Base-by-base conservation (phyloP, 306 rosid species). In the Adenanthera pavonina region DNA sequence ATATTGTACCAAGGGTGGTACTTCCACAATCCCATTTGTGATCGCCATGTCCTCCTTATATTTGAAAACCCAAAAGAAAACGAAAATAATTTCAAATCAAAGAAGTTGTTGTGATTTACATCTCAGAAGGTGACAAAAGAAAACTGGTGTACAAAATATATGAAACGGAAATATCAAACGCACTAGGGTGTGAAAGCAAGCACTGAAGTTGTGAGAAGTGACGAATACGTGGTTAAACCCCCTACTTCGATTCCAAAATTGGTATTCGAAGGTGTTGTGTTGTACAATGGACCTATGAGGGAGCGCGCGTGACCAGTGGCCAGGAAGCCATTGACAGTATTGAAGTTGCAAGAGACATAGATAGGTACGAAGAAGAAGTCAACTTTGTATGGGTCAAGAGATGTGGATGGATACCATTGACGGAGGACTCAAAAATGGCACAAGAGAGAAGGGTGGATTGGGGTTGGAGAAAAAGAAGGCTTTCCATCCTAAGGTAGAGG, bases 301-400 rank as follows among this genome's bases (percentile, higher is more conserved):
- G 87, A 49, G 10, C 99, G 96, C 1, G 99, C 99, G 83, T 96
- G 98, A 51, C 97, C 98, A 15, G 93, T 92, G 38, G 98, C 97
- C 0, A 97, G 99, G 88, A 96, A 96, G 43, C 99, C 99, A 71
- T 93, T 93, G 3, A 90, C 82, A 80, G 91, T 80, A 89, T 98
- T 96, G 88, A 96, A 96, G 78, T 96, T 96, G 89, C 99, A 96
- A 35, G 99, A 93, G 0, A 96, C 98, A 73, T 96, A 96, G 52
- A 96, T 95, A 0, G 99, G 99, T 12, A 96, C 99, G 84, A 93
- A 93, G 90, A 96, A 96, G 76, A 96, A 92, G 75, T 93, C 97
- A 19, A 98, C 99, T 14, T 90, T 92, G 59, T 82, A 84, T 2
- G 99, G 97, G 89, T 96, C 98, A 84, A 84, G 71, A n/a, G 80